Percentiles rank a stretch among this genome's conserved stretches.
These are phyloP conservation scores for Aureobasidium sp. DNA, from an alignment of 2,329 filamentous ascomycete species.

Conservation along the genomic window DNA sequence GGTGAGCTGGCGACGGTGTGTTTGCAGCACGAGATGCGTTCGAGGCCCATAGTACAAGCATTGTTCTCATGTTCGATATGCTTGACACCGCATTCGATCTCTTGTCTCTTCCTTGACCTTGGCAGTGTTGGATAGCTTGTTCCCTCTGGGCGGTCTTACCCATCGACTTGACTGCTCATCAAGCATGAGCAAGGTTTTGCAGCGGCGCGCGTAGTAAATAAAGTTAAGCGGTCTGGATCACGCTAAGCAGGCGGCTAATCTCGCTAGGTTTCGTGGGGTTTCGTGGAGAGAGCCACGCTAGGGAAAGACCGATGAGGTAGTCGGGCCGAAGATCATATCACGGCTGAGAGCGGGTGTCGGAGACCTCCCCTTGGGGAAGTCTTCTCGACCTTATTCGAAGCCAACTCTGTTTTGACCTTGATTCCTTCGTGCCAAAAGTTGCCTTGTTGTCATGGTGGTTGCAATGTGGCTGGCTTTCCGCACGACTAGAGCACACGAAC, in stretches of 20 bases:
- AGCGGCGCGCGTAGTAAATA: not conserved
- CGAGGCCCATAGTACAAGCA: not conserved
- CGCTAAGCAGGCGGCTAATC: conserved; percentile 3
- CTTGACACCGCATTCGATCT: not conserved
- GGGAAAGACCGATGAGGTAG: conserved; percentile 2
- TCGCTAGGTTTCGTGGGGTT: not conserved
- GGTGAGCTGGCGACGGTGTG: not conserved
- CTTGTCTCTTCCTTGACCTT: not conserved
- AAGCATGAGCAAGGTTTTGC: not conserved
- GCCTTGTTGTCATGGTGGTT: not conserved
- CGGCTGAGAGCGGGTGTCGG: not conserved
- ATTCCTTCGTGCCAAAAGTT: not conserved
- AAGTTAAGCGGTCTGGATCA: not conserved
- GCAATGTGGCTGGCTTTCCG: not conserved
- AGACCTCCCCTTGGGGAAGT: not conserved
- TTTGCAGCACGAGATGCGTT: not conserved
- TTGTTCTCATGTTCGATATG: not conserved
- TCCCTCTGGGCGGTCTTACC: conserved; percentile 4
- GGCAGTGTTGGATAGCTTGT: not conserved
- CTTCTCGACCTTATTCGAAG: conserved; percentile 6
- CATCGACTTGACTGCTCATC: not conserved
- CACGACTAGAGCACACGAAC: not conserved
- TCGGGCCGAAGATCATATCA: conserved; percentile 4
- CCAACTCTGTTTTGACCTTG: not conserved
- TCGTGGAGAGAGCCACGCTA: conserved; percentile 2